Evolutionary conservation across 2,329 filamentous ascomycete species (phyloP).

Genomic region (Cercospora zeae-maydis): DNA sequence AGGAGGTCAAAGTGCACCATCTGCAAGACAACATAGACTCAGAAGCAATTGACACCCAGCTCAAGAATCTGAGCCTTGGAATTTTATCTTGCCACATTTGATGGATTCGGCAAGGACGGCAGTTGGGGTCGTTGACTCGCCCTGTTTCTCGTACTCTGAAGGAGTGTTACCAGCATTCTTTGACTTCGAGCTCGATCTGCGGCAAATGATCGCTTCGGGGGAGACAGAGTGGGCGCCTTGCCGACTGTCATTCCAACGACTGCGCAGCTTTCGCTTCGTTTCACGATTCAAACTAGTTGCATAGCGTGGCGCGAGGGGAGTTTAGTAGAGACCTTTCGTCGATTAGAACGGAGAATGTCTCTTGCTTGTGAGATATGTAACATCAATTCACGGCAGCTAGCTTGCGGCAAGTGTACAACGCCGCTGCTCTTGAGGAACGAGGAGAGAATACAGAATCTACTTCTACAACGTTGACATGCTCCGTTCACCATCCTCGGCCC

Average conservation of each 20-base stretch:
- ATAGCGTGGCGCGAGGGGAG: slow-evolving; percentile 5
- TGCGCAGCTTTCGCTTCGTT: background rate
- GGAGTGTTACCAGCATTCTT: background rate
- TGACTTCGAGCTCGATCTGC: background rate
- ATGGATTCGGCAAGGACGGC: background rate
- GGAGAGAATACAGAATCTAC: background rate
- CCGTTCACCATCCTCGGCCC: background rate
- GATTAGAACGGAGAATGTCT: background rate
- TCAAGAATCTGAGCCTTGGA: background rate
- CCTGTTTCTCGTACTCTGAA: background rate
- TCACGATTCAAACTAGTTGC: background rate
- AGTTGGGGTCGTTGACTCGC: background rate
- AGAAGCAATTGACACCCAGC: background rate
- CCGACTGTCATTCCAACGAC: background rate
- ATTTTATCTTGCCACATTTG: background rate
- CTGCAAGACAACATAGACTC: background rate
- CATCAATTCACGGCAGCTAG: background rate
- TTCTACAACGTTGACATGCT: background rate
- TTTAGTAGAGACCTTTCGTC: background rate
- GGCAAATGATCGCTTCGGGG: background rate
- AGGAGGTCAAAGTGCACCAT: background rate
- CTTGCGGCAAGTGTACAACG: background rate
- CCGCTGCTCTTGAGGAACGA: background rate
- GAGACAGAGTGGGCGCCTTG: background rate
- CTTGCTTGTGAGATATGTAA: background rate